phyloP scores from a whole-genome alignment of 2,329 filamentous ascomycete species.

The Orbilia ellipsospora region DNA sequence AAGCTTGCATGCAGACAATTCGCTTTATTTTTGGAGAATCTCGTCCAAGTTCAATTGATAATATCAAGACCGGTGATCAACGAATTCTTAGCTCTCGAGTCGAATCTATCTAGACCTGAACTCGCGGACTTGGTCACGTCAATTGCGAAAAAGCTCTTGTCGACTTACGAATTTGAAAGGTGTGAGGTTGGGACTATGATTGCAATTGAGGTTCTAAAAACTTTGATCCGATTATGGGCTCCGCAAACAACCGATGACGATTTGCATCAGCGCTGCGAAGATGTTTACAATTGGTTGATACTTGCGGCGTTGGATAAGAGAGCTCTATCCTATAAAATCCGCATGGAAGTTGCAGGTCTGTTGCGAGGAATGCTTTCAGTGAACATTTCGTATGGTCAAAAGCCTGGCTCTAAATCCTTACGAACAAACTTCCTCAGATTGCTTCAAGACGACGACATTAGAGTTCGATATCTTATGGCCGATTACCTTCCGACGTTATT shows the following conservation, averaged over 20 bases:
- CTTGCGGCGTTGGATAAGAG: conserved; percentile 74
- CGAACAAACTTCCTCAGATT: conserved; percentile 80
- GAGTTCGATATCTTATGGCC: conserved; percentile 80
- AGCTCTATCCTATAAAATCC: conserved; percentile 75
- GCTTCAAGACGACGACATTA: conserved; percentile 73
- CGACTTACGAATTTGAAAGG: conserved; percentile 72
- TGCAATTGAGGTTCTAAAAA: conserved; percentile 75
- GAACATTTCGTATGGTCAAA: conserved; percentile 74
- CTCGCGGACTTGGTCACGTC: conserved; percentile 65
- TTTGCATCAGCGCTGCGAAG: conserved; percentile 74
- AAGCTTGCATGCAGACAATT: conserved; percentile 55
- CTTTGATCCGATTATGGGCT: conserved; percentile 73
- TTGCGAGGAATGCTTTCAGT: conserved; percentile 76
- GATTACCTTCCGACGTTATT: conserved; percentile 79
- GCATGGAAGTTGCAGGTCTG: conserved; percentile 74
- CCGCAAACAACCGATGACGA: conserved; percentile 67
- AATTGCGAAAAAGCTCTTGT: conserved; percentile 66
- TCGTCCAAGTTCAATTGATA: conserved; percentile 56
- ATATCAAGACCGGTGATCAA: conserved; percentile 57
- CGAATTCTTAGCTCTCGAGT: conserved; percentile 56
- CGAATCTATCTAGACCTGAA: conserved; percentile 60
- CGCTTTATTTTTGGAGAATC: conserved; percentile 54
- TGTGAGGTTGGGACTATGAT: conserved; percentile 78
- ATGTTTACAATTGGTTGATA: conserved; percentile 83
- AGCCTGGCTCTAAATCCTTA: conserved; percentile 66